Conservation (phyloP, 2,329 filamentous ascomycete genomes). For the Colletotrichum camelliae region DNA sequence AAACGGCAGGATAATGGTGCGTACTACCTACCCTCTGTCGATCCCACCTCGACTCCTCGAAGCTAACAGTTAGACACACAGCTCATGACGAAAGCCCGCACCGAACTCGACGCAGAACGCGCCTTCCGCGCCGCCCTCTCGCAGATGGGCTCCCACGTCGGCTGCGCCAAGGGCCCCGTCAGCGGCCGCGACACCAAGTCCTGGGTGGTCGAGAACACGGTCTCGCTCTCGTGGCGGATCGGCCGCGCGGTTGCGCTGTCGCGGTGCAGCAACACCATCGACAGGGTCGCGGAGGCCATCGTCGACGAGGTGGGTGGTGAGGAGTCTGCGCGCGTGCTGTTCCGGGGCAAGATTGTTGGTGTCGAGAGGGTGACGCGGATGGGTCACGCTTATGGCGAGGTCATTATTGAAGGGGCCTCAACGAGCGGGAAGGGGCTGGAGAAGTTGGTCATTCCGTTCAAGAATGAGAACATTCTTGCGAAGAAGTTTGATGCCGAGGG, state of each 20-base stretch:
- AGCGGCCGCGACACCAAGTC: conserved; percentile 53
- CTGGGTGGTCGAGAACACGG: conserved; percentile 57
- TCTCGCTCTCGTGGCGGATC: conserved; percentile 36
- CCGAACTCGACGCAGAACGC: conserved; percentile 53
- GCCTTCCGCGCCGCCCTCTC: conserved; percentile 56
- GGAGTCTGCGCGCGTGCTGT: conserved; percentile 59
- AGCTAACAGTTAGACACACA: neutral
- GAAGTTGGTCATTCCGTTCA: conserved; percentile 70
- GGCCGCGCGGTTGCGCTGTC: conserved; percentile 41
- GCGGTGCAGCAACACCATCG: conserved; percentile 41
- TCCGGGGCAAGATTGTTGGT: conserved; percentile 66
- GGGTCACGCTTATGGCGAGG: conserved; percentile 66
- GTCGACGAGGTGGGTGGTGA: conserved; percentile 62
- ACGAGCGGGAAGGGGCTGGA: conserved; percentile 33
- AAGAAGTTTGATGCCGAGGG: conserved; percentile 33
- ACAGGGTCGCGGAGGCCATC: conserved; percentile 61
- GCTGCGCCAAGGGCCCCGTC: conserved; percentile 53
- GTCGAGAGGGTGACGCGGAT: conserved; percentile 62
- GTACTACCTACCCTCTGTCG: too few relatives aligned
- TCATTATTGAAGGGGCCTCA: conserved; percentile 53
- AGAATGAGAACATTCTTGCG: conserved; percentile 76
- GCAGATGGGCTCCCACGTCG: conserved; percentile 60
- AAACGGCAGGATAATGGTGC: neutral
- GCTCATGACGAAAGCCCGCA: conserved; percentile 51
- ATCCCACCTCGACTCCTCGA: too few relatives aligned